Percentiles rank a stretch among this genome's conserved stretches.
Conservation (phyloP, 768 basidiomycete genomes). For the Tulasnella sp. region DNA sequence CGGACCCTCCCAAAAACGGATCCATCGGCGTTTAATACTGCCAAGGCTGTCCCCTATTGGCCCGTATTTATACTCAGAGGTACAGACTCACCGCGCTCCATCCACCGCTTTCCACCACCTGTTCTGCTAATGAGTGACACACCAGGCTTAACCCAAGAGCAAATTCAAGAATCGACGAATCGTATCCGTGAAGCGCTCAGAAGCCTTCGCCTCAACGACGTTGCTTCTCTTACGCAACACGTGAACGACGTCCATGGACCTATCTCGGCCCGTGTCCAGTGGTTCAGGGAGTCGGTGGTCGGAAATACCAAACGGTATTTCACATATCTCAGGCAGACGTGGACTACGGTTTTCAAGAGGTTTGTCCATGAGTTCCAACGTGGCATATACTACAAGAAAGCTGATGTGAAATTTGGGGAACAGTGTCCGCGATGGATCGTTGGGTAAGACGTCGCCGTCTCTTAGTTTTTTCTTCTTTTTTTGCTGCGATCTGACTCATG, state of each 20-base stretch:
- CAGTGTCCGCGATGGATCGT: no score
- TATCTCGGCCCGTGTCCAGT: not conserved
- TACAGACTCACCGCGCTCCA: no score
- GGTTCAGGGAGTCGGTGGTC: not conserved
- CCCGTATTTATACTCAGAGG: no score
- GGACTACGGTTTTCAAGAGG: not conserved
- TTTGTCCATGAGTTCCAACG: not conserved
- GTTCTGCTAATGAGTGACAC: no score
- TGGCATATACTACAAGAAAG: no score
- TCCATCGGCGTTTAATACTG: no score
- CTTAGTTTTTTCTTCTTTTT: no score
- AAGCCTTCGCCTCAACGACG: constrained; percentile 4
- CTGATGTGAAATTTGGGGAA: no score
- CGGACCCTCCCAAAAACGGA: no score
- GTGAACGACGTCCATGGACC: not conserved
- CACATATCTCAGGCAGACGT: not conserved
- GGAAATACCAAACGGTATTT: not conserved
- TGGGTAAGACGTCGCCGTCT: not conserved
- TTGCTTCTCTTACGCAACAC: not conserved
- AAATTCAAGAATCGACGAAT: not conserved
- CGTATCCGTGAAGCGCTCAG: not conserved
- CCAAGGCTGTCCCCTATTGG: no score
- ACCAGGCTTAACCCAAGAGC: no score
- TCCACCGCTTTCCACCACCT: no score
- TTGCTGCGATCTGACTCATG: not conserved